Evolutionary conservation across 1,139 yeast genomes (phyloP), one percentile per base, ranked within the genome.

Genomic region (Scheffersomyces cryptocercus): DNA sequence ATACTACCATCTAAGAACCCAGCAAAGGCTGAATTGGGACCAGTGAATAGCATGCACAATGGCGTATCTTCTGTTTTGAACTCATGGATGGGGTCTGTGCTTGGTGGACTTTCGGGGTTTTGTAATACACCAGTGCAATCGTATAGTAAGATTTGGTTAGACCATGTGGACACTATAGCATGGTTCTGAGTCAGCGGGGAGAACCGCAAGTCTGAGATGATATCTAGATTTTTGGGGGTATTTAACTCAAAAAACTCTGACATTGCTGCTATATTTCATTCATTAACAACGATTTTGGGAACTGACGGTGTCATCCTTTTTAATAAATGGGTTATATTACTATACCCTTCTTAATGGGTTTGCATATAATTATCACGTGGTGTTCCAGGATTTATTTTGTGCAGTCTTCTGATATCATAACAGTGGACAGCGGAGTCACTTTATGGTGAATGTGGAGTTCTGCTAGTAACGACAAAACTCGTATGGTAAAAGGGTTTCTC

Each of bases 1-100:
- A 78, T 58, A 6, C 62, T 49, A 1, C 84, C 83, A 46, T 73
- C 75, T 12, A 70, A 52, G 13, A 64, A 62, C 3, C 79, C 76
- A 4, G 66, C 56, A 42, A 57, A 68, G 0, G 74, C 66, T 8
- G 56, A 47, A n/a, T 49, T 53, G 15, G 42, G 26, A 2, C 44
- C 45, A 10, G 37, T 33, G 20, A 45, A 32, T 6, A 42, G 36
- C 34, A 53, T 29, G 15, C 52, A 39, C 31, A 53, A 44, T 5
- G 58, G 57, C 8, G 48, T 39, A 31, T 48, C 36, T 37, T 39
- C 35, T 34, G 45, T 28, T 36, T 38, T 15, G 14, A 42, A 41
- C 13, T 32, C 40, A n/a, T 34, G 41, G n/a, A 44, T 33, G 28
- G 39, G 38, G 16, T 37, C 35, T 15, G 42, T 42, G 8, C 41